A percentile compares a stretch with the other conserved stretches of the same genome.
phyloP scores from a whole-genome alignment of 345 rosid genomes.

The Hibiscus mutabilis region DNA sequence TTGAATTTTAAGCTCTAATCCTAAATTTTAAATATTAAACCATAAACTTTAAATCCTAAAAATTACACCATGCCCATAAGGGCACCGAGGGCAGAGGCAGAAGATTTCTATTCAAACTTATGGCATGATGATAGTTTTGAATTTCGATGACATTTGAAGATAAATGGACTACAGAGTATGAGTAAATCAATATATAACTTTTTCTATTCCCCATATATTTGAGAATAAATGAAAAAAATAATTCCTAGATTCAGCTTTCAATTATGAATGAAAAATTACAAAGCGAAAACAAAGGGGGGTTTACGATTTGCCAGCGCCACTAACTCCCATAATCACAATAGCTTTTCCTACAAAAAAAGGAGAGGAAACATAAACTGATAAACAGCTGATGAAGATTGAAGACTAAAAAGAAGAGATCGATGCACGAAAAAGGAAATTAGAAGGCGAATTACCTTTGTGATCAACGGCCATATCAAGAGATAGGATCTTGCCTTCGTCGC shows the following conservation, averaged over 20 bases:
- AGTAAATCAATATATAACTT: not conserved
- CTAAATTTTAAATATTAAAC: no score
- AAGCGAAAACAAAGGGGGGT: not conserved
- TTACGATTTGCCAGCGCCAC: slow-evolving; percentile 6
- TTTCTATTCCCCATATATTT: not conserved
- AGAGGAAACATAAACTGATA: not conserved
- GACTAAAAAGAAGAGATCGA: not conserved
- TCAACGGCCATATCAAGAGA: not conserved
- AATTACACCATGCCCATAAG: no score
- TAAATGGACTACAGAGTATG: not conserved
- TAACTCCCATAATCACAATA: slow-evolving; percentile 4
- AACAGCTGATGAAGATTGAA: not conserved
- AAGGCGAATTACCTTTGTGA: not conserved
- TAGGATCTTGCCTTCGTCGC: not conserved
- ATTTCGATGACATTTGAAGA: not conserved
- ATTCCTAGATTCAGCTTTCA: not conserved
- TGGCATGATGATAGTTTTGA: not conserved
- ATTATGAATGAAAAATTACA: not conserved
- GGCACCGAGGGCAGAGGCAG: no score
- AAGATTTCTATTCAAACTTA: no score
- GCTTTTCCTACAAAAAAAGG: not conserved
- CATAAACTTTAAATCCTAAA: no score
- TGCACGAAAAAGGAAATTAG: not conserved
- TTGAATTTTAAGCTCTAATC: no score
- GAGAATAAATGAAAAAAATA: not conserved